Conservation (phyloP, 495 filamentous ascomycete species). For the Neurospora intermedia region DNA sequence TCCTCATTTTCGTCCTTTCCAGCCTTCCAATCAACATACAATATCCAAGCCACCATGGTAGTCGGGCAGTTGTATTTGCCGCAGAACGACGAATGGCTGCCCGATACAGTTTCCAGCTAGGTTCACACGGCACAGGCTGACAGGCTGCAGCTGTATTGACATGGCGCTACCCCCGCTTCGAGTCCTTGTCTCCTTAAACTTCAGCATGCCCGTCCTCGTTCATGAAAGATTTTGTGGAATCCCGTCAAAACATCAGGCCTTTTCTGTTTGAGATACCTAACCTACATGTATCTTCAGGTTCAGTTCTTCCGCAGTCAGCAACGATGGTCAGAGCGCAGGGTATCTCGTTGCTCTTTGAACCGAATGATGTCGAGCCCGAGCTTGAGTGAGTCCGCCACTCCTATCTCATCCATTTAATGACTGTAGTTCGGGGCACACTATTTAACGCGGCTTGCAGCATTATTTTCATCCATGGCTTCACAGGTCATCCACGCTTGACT, state of each 20-base stretch:
- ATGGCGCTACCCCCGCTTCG: neutral
- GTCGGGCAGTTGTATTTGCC: neutral
- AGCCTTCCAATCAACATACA: neutral
- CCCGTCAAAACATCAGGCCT: neutral
- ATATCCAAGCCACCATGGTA: neutral
- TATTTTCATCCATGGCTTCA: conserved; percentile 18
- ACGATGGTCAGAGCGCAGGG: neutral
- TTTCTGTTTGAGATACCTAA: neutral
- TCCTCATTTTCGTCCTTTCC: too few relatives aligned
- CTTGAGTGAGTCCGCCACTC: neutral
- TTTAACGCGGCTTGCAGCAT: conserved; percentile 3
- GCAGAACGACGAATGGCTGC: neutral
- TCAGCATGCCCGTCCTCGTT: neutral
- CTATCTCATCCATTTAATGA: neutral
- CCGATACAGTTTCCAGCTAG: neutral
- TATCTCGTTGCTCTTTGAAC: neutral
- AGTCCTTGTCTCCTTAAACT: neutral
- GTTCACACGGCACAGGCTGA: neutral
- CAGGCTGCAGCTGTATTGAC: neutral
- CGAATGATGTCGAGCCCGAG: neutral
- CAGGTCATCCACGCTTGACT: conserved; percentile 13
- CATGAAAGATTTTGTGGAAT: neutral
- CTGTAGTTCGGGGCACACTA: neutral
- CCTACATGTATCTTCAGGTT: neutral
- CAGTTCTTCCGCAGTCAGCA: neutral